Base-by-base conservation (phyloP, 2,329 filamentous ascomycete species). In the Exophiala phaeomuriformis region DNA sequence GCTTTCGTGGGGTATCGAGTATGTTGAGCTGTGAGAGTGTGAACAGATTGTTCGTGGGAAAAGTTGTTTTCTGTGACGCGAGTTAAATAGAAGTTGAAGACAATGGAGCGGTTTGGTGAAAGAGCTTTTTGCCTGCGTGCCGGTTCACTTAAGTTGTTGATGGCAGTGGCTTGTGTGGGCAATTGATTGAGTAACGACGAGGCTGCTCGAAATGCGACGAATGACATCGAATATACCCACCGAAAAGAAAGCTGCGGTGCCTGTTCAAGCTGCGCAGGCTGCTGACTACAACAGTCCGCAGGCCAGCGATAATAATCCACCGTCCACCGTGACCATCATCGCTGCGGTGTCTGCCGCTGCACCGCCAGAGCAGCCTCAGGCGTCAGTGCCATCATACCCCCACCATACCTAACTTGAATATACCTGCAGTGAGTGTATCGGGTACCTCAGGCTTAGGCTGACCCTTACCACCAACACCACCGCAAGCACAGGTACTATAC, bases 181-280 rank as follows among this genome's bases (percentile, higher is more conserved):
- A 39, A 39, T 49, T 47, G 12, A 32, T 35, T 49, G 40, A 37
- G 33, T 46, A 51, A 49, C 42, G 47, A 53, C 51, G 52, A 57
- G 58, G 47, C 55, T 58, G 58, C 50, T 54, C 49, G 61, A 63
- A 63, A 4, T 51, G 45, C 52, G 49, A 56, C 59, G 61, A 63
- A 63, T 59, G 49, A 52, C 50, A 56, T 61, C 49, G 56, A 62
- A 61, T 51, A 41, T 28, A 35, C 30, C 44, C 44, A 35, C 44
- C 32, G 37, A 46, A 12, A 41, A 27, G 37, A 46, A 12, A 41
- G 39, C 39, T 41, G 39, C 9, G 39, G n/a, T 27, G 39, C 39
- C 39, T 41, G 39, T 27, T 35, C 19, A 19, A 19, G 19, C 19
- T 19, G 19, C 19, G 19, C 19, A 19, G 19, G 19, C 19, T 19